A percentile compares a stretch with the other conserved stretches of the same genome.
phyloP scores from a whole-genome alignment of 768 basidiomycete genomes.

The Atractiella rhizophila region DNA sequence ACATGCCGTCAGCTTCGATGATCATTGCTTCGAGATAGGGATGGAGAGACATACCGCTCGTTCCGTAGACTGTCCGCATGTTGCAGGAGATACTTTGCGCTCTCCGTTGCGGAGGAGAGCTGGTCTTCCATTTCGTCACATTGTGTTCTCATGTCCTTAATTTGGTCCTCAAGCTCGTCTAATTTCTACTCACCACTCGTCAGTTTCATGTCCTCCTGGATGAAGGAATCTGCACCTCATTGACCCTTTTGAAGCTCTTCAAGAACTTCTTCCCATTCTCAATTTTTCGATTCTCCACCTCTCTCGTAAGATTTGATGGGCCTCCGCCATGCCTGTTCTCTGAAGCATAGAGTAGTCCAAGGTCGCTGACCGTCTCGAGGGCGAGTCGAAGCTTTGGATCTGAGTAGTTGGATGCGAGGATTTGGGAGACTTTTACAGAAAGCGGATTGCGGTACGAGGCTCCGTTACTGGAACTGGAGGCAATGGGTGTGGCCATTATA shows the following conservation, averaged over 20 bases:
- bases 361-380: conserved; percentile 13
- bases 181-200: conserved; percentile 37
- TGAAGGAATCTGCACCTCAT: conserved; percentile 36
- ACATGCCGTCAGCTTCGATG: background rate
- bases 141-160: conserved; percentile 42
- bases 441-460: conserved; percentile 8
- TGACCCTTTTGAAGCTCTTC: conserved; percentile 60
- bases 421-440: conserved; percentile 11
- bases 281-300: conserved; percentile 59
- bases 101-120: conserved; percentile 12
- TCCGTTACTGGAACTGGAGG: too few species aligned
- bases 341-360: conserved; percentile 1
- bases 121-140: conserved; percentile 15
- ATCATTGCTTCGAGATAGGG: background rate
- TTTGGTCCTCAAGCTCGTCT: conserved; percentile 46
- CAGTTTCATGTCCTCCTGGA: background rate
- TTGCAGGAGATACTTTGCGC: conserved; percentile 16
- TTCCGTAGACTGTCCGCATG: conserved; percentile 21
- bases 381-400: conserved; percentile 12
- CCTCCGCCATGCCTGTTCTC: background rate
- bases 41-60: conserved; percentile 18
- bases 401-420: conserved; percentile 14
- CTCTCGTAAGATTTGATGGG: conserved; percentile 18
- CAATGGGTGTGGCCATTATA: too few species aligned
- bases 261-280: conserved; percentile 62